Conservation (phyloP, 2,329 filamentous ascomycete species). For the Torrubiella hemipterigena region DNA sequence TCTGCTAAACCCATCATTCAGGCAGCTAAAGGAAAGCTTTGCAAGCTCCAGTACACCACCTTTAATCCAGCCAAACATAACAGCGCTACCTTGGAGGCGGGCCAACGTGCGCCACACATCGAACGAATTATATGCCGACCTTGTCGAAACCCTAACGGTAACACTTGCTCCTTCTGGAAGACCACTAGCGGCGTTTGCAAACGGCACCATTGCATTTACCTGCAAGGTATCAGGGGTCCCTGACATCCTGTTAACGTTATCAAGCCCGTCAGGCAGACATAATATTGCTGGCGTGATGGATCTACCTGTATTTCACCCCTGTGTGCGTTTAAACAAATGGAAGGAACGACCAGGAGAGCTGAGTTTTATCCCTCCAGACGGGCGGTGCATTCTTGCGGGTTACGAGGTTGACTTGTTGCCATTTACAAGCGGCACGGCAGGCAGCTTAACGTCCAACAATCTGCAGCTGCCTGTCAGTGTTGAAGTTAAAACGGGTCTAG, state of each 20-base stretch:
- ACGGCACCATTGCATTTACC: constrained; percentile 89
- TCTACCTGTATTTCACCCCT: constrained; percentile 90
- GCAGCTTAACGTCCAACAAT: constrained; percentile 43
- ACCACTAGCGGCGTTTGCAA: constrained; percentile 73
- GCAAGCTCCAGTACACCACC: constrained; percentile 26
- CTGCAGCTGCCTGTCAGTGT: constrained; percentile 73
- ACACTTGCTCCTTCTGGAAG: constrained; percentile 84
- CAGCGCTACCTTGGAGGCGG: constrained; percentile 72
- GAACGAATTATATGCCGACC: constrained; percentile 93
- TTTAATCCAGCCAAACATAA: constrained; percentile 31
- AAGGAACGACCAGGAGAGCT: constrained; percentile 77
- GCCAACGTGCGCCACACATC: constrained; percentile 91
- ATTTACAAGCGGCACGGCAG: constrained; percentile 45
- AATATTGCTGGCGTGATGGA: constrained; percentile 66
- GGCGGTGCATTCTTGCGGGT: constrained; percentile 81
- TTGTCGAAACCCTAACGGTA: constrained; percentile 80
- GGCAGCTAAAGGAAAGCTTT: constrained; percentile 24
- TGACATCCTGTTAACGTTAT: constrained; percentile 72
- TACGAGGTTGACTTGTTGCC: constrained; percentile 91
- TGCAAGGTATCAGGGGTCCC: constrained; percentile 91
- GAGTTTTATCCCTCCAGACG: constrained; percentile 94
- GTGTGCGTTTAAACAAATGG: constrained; percentile 84
- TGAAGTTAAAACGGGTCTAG: constrained; percentile 72
- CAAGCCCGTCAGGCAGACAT: constrained; percentile 69
- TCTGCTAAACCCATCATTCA: constrained; percentile 11